Evolutionary conservation across 2,329 filamentous ascomycete genomes (phyloP).

Genomic region (Ceratocystiopsis minuta): DNA sequence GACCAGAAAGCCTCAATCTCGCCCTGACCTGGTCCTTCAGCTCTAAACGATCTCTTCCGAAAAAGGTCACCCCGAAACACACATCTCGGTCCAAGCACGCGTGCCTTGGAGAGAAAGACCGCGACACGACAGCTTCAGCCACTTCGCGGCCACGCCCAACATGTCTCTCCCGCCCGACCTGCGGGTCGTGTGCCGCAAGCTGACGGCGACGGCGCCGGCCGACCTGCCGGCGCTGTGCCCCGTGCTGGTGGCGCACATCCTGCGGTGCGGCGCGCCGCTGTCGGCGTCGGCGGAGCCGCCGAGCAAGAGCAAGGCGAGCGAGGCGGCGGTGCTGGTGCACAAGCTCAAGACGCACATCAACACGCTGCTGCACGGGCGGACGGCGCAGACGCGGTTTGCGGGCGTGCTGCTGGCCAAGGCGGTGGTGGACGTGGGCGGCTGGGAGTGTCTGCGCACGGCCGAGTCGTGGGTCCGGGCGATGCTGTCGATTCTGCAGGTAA

Average conservation of each 20-base stretch:
- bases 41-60: too few species aligned
- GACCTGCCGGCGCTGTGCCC: constrained; percentile 60
- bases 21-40: too few species aligned
- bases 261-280: constrained; percentile 40
- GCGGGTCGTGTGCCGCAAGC: constrained; percentile 45
- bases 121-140: not conserved
- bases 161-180: constrained; percentile 37
- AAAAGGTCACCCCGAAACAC: too few species aligned
- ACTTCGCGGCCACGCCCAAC: too few species aligned
- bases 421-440: constrained; percentile 64
- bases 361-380: constrained; percentile 55
- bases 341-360: constrained; percentile 66
- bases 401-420: constrained; percentile 67
- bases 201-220: constrained; percentile 52
- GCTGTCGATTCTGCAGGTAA: constrained; percentile 52
- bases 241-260: constrained; percentile 43
- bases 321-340: constrained; percentile 54
- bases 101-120: too few species aligned
- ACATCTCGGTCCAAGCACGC: too few species aligned
- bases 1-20: too few species aligned
- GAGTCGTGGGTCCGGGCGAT: constrained; percentile 65
- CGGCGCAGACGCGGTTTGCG: constrained; percentile 54
- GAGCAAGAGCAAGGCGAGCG: constrained; percentile 32
- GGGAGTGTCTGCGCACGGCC: constrained; percentile 58
- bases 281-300: constrained; percentile 40